Evolutionary conservation across 108 stramenopile genomes (phyloP).

Genomic region (Fragilariopsis cylindrus): DNA sequence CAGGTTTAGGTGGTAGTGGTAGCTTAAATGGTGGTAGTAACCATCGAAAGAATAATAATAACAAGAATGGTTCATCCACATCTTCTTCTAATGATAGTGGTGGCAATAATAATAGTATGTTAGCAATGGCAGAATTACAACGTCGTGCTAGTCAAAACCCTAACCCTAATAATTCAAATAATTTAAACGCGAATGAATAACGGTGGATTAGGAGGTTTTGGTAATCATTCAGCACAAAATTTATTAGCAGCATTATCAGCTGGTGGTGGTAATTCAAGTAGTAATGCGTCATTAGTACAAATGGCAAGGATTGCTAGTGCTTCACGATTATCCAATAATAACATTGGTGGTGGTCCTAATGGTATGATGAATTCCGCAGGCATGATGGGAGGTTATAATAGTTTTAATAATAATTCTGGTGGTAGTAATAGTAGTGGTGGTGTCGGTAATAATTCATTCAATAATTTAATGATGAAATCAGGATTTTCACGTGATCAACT

Average conservation of each 20-base stretch:
- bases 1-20: constrained; percentile 5
- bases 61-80: constrained; percentile 1
- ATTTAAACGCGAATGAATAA: constrained; percentile 20
- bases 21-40: constrained; percentile 2
- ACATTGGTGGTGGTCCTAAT: constrained; percentile 24
- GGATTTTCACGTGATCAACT: constrained; percentile 73
- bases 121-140: constrained; percentile 56
- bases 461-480: constrained; percentile 66
- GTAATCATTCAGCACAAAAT: constrained; percentile 33
- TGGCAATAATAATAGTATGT: constrained; percentile 33
- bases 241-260: constrained; percentile 32
- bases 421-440: constrained; percentile 29
- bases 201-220: constrained; percentile 4
- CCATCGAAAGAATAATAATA: not conserved
- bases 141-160: constrained; percentile 40
- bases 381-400: too few species aligned
- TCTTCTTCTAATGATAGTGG: not conserved
- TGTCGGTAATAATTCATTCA: constrained; percentile 43
- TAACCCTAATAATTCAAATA: too few species aligned
- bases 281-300: constrained; percentile 55
- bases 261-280: not conserved
- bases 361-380: not conserved
- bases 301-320: constrained; percentile 72
- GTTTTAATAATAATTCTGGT: not conserved
- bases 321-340: constrained; percentile 29